These are phyloP conservation scores for Hypoxylon sp. DNA, from an alignment of 2,329 filamentous ascomycete species.

Conservation along the genomic window DNA sequence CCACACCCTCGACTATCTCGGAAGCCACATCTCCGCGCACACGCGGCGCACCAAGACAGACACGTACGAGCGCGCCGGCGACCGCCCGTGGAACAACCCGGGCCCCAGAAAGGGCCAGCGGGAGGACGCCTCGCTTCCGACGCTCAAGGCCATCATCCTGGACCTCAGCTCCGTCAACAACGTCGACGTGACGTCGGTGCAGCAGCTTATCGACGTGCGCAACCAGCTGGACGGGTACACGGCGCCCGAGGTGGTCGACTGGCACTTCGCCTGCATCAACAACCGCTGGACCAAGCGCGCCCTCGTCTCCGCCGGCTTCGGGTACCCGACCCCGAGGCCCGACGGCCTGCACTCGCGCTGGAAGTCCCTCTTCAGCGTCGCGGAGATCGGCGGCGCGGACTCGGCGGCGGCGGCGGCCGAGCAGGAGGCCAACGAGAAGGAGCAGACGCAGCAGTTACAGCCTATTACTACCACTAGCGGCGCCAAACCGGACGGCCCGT, in stretches of 20 bases:
- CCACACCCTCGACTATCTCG: conserved; percentile 84
- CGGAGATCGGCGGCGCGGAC: conserved; percentile 79
- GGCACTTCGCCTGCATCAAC: conserved; percentile 95
- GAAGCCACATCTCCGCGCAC: conserved; percentile 72
- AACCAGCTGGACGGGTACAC: conserved; percentile 92
- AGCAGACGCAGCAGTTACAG: conserved; percentile 36
- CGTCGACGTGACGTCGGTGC: conserved; percentile 91
- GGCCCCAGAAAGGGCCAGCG: conserved; percentile 70
- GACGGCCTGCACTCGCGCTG: conserved; percentile 73
- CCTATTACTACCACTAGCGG: too few relatives aligned
- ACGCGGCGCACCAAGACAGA: conserved; percentile 82
- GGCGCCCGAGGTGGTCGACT: conserved; percentile 84
- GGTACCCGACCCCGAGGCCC: conserved; percentile 73
- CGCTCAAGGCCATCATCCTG: conserved; percentile 88
- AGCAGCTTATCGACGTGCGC: conserved; percentile 92
- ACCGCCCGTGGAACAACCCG: conserved; percentile 95
- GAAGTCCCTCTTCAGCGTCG: conserved; percentile 96
- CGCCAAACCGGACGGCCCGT: conserved; percentile 17
- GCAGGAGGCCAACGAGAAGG: conserved; percentile 68
- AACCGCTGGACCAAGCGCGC: conserved; percentile 96
- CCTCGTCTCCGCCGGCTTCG: conserved; percentile 87
- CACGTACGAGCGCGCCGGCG: conserved; percentile 73
- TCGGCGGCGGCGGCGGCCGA: conserved; percentile 79
- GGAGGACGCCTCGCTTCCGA: conserved; percentile 67
- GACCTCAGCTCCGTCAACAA: conserved; percentile 96